Evolutionary conservation across 179 eudicot genomes (phyloP).

Genomic region (Monotropa hypopitys): DNA sequence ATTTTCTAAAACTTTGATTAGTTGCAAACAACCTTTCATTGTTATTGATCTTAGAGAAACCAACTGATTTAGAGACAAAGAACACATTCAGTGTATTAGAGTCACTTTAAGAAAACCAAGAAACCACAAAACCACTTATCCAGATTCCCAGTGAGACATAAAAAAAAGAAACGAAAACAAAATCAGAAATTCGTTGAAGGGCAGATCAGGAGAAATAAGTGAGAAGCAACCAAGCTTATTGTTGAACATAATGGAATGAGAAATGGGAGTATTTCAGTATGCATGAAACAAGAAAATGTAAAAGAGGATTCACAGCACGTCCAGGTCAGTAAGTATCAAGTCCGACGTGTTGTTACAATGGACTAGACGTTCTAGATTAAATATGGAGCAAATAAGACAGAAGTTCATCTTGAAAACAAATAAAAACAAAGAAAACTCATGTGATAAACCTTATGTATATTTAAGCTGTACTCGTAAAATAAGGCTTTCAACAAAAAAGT

Average conservation of each 20-base stretch:
- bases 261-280: neutral
- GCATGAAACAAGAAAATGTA: neutral
- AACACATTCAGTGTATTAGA: neutral
- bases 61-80: neutral
- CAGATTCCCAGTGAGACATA: neutral
- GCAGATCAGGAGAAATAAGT: neutral
- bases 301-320: neutral
- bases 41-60: neutral
- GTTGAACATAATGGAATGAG: neutral
- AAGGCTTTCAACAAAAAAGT: constrained; percentile 1
- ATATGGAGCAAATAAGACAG: neutral
- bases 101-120: neutral
- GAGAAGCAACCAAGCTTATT: neutral
- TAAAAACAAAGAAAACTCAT: neutral
- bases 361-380: neutral
- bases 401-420: neutral
- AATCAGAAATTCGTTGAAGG: neutral
- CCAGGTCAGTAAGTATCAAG: neutral
- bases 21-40: neutral
- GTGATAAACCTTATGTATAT: neutral
- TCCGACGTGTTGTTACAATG: neutral
- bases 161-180: neutral
- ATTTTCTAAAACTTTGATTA: neutral
- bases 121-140: neutral
- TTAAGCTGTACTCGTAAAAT: neutral